phyloP scores from a whole-genome alignment of 148 eudicot genomes.

The Chenopodium berlandieri region DNA sequence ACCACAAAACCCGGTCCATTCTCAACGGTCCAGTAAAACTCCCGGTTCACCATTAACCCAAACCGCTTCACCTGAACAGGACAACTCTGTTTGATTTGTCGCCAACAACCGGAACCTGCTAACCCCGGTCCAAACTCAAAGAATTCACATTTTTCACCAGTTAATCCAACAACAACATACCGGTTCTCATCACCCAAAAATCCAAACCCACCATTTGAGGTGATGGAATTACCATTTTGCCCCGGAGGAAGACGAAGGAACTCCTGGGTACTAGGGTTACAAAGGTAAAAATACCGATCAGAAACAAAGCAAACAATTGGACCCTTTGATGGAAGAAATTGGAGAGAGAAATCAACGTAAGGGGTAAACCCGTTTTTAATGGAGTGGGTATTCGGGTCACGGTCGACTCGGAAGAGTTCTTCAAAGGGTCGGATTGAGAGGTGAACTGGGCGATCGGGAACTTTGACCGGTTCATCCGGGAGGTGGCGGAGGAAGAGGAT shows the following conservation, averaged over 20 bases:
- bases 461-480: conserved; percentile 22
- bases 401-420: background rate
- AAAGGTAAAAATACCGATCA: conserved; percentile 18
- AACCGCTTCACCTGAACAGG: conserved; percentile 6
- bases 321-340: conserved; percentile 12
- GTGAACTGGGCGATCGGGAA: conserved; percentile 26
- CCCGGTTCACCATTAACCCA: conserved; percentile 20
- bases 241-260: conserved; percentile 22
- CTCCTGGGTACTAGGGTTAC: conserved; percentile 32
- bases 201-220: conserved; percentile 10
- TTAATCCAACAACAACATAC: conserved; percentile 4
- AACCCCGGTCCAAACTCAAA: conserved; percentile 29
- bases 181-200: conserved; percentile 10
- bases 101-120: conserved; percentile 19
- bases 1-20: conserved; percentile 17
- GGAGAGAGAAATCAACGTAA: conserved; percentile 10
- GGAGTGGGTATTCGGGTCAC: conserved; percentile 24
- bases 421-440: conserved; percentile 23
- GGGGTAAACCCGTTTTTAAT: conserved; percentile 33
- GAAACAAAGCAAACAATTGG: conserved; percentile 21
- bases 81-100: background rate
- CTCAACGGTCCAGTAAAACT: conserved; percentile 19
- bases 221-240: background rate
- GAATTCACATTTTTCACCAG: background rate
- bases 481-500: conserved; percentile 10